Evolutionary conservation across 345 rosid genomes (phyloP).

Genomic region (Aethionema arabicum): DNA sequence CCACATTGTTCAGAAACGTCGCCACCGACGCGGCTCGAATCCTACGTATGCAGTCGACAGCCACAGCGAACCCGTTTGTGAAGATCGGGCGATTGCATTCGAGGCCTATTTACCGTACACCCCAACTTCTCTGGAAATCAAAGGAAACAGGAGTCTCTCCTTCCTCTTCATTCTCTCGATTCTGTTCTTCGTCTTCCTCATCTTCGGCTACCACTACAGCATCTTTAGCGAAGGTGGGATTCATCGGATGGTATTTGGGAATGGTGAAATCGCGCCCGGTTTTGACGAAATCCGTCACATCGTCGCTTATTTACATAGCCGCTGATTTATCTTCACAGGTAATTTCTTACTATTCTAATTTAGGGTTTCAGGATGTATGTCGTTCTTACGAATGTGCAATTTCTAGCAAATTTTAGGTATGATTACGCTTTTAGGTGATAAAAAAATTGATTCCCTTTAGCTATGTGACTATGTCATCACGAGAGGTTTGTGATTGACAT

Average conservation of each 20-base stretch:
- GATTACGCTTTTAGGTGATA: neutral
- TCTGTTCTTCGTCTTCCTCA: conserved; percentile 39
- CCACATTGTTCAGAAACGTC: conserved; percentile 39
- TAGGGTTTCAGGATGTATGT: neutral
- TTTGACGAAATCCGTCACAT: conserved; percentile 71
- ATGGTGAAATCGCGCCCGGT: conserved; percentile 83
- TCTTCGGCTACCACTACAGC: conserved; percentile 37
- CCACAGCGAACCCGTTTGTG: neutral
- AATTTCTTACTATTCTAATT: neutral
- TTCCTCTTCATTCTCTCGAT: conserved; percentile 28
- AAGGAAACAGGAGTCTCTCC: conserved; percentile 36
- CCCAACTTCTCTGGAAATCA: conserved; percentile 40
- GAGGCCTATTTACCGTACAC: conserved; percentile 47
- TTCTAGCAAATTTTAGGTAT: neutral
- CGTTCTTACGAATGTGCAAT: neutral
- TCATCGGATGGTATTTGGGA: conserved; percentile 80
- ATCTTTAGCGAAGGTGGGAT: conserved; percentile 43
- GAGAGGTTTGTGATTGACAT: too few species aligned
- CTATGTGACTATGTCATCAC: too few species aligned
- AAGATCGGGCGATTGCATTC: conserved; percentile 30
- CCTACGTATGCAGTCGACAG: conserved; percentile 10
- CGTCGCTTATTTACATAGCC: conserved; percentile 68
- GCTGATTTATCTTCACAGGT: conserved; percentile 98
- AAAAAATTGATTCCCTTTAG: too few species aligned
- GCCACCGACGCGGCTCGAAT: conserved; percentile 33